Percentiles rank a stretch among this genome's conserved stretches.
These are phyloP conservation scores for Picocystis sp. DNA, from an alignment of 163 green algal genomes.

Conservation along the genomic window DNA sequence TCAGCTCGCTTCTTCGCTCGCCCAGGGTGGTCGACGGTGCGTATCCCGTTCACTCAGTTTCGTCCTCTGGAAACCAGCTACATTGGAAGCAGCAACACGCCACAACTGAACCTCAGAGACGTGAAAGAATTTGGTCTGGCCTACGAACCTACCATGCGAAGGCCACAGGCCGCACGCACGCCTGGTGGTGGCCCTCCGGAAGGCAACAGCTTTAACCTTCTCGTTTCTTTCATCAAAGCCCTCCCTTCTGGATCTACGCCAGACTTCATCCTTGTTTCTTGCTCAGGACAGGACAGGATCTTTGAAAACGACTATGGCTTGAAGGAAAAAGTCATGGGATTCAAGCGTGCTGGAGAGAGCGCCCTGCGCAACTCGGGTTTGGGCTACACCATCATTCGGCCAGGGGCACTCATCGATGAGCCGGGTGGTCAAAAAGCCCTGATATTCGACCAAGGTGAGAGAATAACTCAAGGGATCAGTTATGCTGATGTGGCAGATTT, in stretches of 20 bases:
- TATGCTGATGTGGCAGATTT: conserved; percentile 93
- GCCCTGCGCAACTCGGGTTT: conserved; percentile 66
- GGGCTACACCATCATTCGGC: conserved; percentile 84
- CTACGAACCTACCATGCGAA: background rate
- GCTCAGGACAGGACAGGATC: conserved; percentile 43
- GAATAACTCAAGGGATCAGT: conserved; percentile 61
- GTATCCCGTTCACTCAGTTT: conserved; percentile 64
- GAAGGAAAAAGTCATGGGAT: conserved; percentile 10
- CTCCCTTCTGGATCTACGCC: conserved; percentile 22
- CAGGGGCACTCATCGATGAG: conserved; percentile 61
- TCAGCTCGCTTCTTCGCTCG: conserved; percentile 38
- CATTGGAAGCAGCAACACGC: background rate
- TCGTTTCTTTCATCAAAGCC: conserved; percentile 41
- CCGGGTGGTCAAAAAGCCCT: conserved; percentile 85
- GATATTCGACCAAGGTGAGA: conserved; percentile 87
- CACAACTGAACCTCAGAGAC: background rate
- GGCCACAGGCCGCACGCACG: too few species aligned
- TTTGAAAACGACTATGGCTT: conserved; percentile 10
- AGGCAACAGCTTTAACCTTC: conserved; percentile 35
- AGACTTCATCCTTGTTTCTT: conserved; percentile 86
- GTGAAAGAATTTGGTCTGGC: conserved; percentile 2
- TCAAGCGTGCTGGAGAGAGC: conserved; percentile 61
- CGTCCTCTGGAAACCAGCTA: conserved; percentile 23
- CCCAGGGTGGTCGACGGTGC: conserved; percentile 25
- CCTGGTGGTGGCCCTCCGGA: too few species aligned